phyloP scores from a whole-genome alignment of 2,329 filamentous ascomycete species.

The Scolecobasidium constrictum region DNA sequence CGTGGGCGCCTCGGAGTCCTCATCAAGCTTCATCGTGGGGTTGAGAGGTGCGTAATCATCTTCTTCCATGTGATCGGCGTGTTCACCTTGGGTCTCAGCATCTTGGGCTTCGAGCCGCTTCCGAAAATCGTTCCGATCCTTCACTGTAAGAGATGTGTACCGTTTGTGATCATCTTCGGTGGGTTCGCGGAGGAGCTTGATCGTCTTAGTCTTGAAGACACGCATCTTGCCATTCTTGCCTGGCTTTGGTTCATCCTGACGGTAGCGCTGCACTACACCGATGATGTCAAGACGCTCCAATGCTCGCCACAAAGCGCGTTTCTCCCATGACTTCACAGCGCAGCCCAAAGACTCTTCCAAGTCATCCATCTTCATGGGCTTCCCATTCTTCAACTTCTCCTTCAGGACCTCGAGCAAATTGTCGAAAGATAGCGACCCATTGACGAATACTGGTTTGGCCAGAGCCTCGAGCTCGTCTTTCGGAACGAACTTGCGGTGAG shows the following conservation, averaged over 20 bases:
- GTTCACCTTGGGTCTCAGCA: conserved; percentile 4
- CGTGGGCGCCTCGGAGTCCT: conserved; percentile 10
- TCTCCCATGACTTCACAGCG: conserved; percentile 1
- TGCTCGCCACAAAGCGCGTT: conserved; percentile 9
- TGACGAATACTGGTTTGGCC: conserved; percentile 23
- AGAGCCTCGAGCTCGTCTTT: conserved; percentile 11
- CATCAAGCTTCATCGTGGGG: not conserved
- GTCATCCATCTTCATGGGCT: conserved; percentile 42
- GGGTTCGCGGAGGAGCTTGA: conserved; percentile 12
- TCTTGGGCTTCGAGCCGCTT: conserved; percentile 7
- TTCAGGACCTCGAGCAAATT: conserved; percentile 39
- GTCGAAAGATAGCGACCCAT: conserved; percentile 35
- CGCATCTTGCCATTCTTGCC: not conserved
- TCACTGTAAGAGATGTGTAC: conserved; percentile 3
- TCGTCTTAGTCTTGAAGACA: not conserved
- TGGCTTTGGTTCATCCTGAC: not conserved
- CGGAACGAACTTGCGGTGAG: conserved; percentile 7
- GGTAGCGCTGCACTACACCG: conserved; percentile 9
- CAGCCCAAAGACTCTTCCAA: conserved; percentile 38
- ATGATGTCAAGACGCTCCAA: conserved; percentile 11
- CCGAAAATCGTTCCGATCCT: conserved; percentile 7
- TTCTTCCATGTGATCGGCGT: conserved; percentile 7
- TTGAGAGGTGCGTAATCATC: conserved; percentile 13
- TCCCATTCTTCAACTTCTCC: conserved; percentile 35
- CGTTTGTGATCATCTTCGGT: conserved; percentile 17